These are phyloP conservation scores for Alternaria sp. DNA, from an alignment of 2,329 filamentous ascomycete species.

Conservation along the genomic window DNA sequence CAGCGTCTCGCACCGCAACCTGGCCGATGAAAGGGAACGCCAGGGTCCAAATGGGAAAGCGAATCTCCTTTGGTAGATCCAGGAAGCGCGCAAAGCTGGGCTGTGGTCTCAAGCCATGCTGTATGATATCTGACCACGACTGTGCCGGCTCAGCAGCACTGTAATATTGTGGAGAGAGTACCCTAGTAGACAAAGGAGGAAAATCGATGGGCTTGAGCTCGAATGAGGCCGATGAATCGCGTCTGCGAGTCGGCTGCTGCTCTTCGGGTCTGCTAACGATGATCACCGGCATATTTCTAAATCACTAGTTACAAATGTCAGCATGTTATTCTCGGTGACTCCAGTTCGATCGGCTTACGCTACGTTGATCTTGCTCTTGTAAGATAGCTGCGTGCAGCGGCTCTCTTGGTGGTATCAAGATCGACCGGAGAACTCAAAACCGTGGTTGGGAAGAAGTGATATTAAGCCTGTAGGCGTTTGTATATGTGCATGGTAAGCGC, in stretches of 20 bases:
- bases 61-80: neutral
- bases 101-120: neutral
- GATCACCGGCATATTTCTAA: neutral
- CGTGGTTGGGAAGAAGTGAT: neutral
- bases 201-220: neutral
- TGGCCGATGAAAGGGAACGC: neutral
- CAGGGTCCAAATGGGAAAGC: neutral
- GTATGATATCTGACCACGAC: neutral
- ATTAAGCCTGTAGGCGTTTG: neutral
- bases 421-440: neutral
- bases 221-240: neutral
- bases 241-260: neutral
- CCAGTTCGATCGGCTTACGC: neutral
- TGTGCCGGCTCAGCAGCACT: neutral
- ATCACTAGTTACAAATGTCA: neutral
- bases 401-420: neutral
- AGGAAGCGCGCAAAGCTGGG: neutral
- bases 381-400: neutral
- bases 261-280: neutral
- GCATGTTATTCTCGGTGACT: neutral
- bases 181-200: neutral
- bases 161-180: neutral
- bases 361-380: fast-evolving
- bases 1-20: neutral
- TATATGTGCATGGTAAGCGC: neutral